These are phyloP conservation scores for Globisporangium uncinulatum DNA, from an alignment of 352 stramenopile genomes.

Conservation along the genomic window DNA sequence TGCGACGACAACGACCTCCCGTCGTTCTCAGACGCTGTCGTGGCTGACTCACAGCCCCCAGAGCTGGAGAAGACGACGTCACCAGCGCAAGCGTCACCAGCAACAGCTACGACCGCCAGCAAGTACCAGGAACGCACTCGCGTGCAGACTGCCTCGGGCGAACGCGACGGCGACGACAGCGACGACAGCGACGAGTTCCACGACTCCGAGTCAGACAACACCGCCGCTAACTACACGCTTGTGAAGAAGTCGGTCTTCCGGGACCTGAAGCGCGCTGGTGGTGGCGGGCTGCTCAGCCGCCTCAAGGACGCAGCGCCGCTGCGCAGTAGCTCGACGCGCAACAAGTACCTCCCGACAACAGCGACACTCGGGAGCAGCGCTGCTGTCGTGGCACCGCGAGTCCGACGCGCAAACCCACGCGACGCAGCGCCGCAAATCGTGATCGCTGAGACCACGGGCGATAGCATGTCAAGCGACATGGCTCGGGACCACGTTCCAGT, in stretches of 20 bases:
- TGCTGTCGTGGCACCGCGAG: background rate
- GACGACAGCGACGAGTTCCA: conserved; percentile 16
- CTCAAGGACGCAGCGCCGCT: conserved; percentile 18
- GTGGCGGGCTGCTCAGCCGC: conserved; percentile 24
- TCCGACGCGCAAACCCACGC: background rate
- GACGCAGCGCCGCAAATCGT: conserved; percentile 9
- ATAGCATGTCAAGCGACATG: background rate
- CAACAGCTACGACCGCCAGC: background rate
- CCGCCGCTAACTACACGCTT: conserved; percentile 20
- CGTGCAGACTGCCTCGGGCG: background rate
- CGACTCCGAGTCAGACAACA: conserved; percentile 14
- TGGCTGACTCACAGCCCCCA: background rate
- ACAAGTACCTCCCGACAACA: conserved; percentile 20
- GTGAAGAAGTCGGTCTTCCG: conserved; percentile 75
- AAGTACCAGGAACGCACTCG: conserved; percentile 6
- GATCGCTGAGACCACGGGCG: conserved; percentile 3
- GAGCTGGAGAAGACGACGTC: background rate
- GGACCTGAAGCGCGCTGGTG: conserved; percentile 14
- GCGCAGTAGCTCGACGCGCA: conserved; percentile 6
- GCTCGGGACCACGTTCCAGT: background rate
- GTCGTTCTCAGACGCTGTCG: conserved; percentile 1
- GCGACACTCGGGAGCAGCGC: background rate
- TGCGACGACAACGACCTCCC: conserved; percentile 1
- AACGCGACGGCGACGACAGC: background rate
- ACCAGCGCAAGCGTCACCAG: background rate